Conservation (phyloP, 208 protist genomes). For the Trypanosomatidae sp. region DNA sequence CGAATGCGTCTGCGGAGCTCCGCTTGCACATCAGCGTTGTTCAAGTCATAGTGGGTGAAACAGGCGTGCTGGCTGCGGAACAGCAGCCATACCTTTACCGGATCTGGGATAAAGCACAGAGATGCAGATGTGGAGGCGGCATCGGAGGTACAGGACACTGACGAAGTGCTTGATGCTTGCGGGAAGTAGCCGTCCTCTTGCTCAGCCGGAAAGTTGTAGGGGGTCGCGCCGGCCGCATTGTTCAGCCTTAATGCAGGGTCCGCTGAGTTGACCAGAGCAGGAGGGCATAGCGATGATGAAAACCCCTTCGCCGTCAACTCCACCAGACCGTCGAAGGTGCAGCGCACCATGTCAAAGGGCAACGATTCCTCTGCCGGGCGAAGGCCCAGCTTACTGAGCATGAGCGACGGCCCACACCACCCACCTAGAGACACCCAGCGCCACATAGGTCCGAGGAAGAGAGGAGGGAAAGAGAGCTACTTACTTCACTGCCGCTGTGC, state of each 20-base stretch:
- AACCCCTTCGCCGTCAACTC: constrained; percentile 60
- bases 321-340: constrained; percentile 80
- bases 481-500: neutral
- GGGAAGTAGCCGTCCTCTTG: constrained; percentile 26
- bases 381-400: constrained; percentile 75
- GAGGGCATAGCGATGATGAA: constrained; percentile 4
- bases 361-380: constrained; percentile 38
- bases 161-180: neutral
- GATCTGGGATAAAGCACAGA: constrained; percentile 50
- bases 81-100: constrained; percentile 67
- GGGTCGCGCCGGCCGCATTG: neutral
- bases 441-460: constrained; percentile 38
- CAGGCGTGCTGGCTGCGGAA: constrained; percentile 82
- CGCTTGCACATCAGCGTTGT: constrained; percentile 39
- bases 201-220: constrained; percentile 7
- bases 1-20: constrained; percentile 55
- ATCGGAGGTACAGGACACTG: neutral
- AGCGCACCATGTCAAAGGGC: constrained; percentile 84
- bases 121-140: neutral
- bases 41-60: constrained; percentile 86
- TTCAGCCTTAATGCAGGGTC: neutral
- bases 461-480: neutral
- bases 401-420: constrained; percentile 80
- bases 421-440: constrained; percentile 83
- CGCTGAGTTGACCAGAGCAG: neutral